Conservation (phyloP, 495 filamentous ascomycete species). For the Daldinia childiae region DNA sequence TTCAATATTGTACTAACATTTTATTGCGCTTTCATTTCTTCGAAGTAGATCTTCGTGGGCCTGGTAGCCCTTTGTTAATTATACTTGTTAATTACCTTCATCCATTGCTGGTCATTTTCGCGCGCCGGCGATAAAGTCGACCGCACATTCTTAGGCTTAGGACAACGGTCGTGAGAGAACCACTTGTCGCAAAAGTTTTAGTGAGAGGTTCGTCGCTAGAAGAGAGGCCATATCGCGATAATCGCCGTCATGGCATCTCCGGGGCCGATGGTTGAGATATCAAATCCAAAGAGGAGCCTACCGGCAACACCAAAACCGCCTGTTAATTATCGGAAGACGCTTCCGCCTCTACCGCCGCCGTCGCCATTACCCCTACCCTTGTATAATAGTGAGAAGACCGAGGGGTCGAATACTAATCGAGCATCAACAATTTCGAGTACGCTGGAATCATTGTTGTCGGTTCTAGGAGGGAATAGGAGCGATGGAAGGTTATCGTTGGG, state of each 20-base stretch:
- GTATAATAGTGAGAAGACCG: neutral
- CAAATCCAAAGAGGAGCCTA: constrained; percentile 33
- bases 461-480: constrained; percentile 12
- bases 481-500: constrained; percentile 21
- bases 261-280: constrained; percentile 33
- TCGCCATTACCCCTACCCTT: constrained; percentile 30
- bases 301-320: constrained; percentile 27
- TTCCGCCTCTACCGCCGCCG: constrained; percentile 41
- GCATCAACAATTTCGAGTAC: constrained; percentile 16
- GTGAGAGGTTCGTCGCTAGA: neutral
- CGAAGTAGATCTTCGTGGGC: constrained; percentile 49
- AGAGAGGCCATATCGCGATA: neutral
- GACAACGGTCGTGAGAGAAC: neutral
- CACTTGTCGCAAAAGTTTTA: neutral
- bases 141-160: neutral
- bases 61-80: constrained; percentile 40
- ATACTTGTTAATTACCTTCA: constrained; percentile 12
- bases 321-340: constrained; percentile 37
- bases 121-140: neutral
- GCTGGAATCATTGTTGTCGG: constrained; percentile 22
- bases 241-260: constrained; percentile 26
- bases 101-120: constrained; percentile 11
- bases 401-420: constrained; percentile 1
- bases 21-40: constrained; percentile 39
- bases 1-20: constrained; percentile 17